phyloP scores from a whole-genome alignment of 2,329 filamentous ascomycete genomes.

The Clarireedia homoeocarpa region DNA sequence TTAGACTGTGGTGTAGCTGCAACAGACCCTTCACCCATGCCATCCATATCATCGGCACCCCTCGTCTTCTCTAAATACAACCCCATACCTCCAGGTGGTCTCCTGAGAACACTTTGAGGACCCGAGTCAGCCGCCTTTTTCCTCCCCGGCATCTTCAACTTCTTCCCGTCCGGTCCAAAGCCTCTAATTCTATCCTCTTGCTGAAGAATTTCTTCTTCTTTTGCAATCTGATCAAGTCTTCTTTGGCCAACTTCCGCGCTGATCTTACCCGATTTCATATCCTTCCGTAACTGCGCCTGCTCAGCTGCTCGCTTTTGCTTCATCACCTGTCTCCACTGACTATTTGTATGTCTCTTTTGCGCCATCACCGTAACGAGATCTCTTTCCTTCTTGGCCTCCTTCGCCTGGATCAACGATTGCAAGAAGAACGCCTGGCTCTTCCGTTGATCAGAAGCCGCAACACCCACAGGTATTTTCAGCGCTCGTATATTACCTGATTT shows the following conservation, averaged over 20 bases:
- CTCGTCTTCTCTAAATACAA: slow-evolving; percentile 2
- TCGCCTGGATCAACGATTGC: slow-evolving; percentile 56
- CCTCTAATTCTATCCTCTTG: slow-evolving; percentile 3
- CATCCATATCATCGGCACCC: background rate
- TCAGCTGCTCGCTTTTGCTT: slow-evolving; percentile 14
- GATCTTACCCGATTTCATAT: slow-evolving; percentile 11
- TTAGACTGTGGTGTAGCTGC: background rate
- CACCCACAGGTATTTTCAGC: slow-evolving; percentile 16
- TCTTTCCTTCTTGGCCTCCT: slow-evolving; percentile 54
- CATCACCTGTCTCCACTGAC: slow-evolving; percentile 16
- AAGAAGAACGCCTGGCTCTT: slow-evolving; percentile 48
- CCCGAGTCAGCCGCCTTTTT: background rate
- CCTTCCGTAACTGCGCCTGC: slow-evolving; percentile 14
- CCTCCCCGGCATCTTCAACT: slow-evolving; percentile 3
- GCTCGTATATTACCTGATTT: slow-evolving; percentile 1
- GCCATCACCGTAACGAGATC: slow-evolving; percentile 58
- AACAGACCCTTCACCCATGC: background rate
- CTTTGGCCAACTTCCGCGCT: slow-evolving; percentile 4
- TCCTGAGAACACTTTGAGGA: background rate
- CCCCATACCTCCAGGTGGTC: slow-evolving; percentile 5
- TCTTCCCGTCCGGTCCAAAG: slow-evolving; percentile 1
- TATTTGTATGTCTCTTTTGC: slow-evolving; percentile 24
- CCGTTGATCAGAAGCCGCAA: slow-evolving; percentile 25
- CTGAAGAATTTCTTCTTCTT: slow-evolving; percentile 11
- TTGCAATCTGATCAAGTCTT: slow-evolving; percentile 19